Conservation (phyloP, 2,329 filamentous ascomycete genomes). For the Hymenoscyphus scutula region DNA sequence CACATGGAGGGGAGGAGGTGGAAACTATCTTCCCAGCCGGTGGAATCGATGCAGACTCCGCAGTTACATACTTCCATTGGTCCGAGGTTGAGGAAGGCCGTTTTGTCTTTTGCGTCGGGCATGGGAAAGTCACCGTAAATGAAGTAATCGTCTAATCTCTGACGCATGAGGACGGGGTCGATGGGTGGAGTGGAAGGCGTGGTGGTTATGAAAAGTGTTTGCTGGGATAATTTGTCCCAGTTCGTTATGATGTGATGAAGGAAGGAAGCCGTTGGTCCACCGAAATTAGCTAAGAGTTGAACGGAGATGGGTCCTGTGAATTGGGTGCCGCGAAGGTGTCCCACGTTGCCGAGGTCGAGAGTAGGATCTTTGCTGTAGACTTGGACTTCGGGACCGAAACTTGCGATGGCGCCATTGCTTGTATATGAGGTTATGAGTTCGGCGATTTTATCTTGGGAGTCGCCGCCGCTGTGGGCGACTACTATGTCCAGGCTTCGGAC, state of each 20-base stretch:
- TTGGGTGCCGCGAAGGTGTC: not conserved
- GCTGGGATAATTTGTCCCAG: constrained; percentile 44
- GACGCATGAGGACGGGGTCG: constrained; percentile 8
- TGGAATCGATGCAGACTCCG: constrained; percentile 41
- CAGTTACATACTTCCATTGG: constrained; percentile 40
- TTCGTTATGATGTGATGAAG: constrained; percentile 44
- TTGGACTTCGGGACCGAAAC: constrained; percentile 22
- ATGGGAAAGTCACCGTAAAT: constrained; percentile 38
- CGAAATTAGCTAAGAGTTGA: constrained; percentile 39
- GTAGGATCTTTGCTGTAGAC: constrained; percentile 32
- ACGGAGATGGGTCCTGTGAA: constrained; percentile 25
- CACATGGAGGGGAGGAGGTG: constrained; percentile 39
- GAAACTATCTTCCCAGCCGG: constrained; percentile 41
- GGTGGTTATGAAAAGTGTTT: constrained; percentile 46
- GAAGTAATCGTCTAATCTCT: constrained; percentile 26
- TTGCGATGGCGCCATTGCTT: constrained; percentile 13
- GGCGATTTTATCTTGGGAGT: constrained; percentile 23
- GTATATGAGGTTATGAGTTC: constrained; percentile 24
- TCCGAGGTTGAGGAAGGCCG: constrained; percentile 45
- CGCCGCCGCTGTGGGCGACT: constrained; percentile 30
- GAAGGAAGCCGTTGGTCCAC: constrained; percentile 46
- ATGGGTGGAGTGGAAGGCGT: constrained; percentile 13
- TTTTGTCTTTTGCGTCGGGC: constrained; percentile 40
- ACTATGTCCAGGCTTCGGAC: constrained; percentile 30
- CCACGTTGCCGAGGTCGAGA: constrained; percentile 13